These are phyloP conservation scores for Paraphoma chrysanthemicola DNA, from an alignment of 2,329 filamentous ascomycete genomes.

Conservation along the genomic window DNA sequence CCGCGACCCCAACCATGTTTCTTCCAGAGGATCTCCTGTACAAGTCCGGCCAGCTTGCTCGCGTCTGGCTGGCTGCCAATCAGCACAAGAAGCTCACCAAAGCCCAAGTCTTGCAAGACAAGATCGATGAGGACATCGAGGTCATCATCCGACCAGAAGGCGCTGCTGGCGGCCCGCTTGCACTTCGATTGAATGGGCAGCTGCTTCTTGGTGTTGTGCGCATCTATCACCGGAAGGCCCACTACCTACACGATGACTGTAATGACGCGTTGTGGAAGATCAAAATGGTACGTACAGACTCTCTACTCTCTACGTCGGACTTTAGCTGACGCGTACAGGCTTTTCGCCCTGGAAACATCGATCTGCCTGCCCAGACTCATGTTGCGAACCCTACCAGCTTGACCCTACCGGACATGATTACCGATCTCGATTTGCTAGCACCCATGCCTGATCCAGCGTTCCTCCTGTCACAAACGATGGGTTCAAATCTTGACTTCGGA, in stretches of 20 bases:
- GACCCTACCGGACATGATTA: conserved; percentile 89
- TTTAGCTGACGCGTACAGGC: conserved; percentile 59
- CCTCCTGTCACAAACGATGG: conserved; percentile 72
- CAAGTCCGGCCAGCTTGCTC: conserved; percentile 95
- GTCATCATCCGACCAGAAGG: conserved; percentile 82
- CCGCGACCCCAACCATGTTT: conserved; percentile 71
- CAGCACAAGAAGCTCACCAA: conserved; percentile 98
- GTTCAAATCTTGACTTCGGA: conserved; percentile 55
- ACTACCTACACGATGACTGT: conserved; percentile 95
- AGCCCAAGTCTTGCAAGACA: conserved; percentile 91
- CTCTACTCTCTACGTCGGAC: background rate
- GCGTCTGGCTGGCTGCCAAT: conserved; percentile 98
- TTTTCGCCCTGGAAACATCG: conserved; percentile 95
- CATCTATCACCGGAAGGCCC: conserved; percentile 96
- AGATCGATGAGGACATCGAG: conserved; percentile 92
- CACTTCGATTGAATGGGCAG: conserved; percentile 90
- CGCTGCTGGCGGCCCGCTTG: conserved; percentile 81
- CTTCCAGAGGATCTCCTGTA: conserved; percentile 95
- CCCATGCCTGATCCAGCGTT: conserved; percentile 82
- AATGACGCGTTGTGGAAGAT: conserved; percentile 98
- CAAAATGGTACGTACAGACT: conserved; percentile 75
- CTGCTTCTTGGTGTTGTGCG: conserved; percentile 92
- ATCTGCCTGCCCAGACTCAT: conserved; percentile 79
- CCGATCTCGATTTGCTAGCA: conserved; percentile 86
- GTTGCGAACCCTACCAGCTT: conserved; percentile 84